These are phyloP conservation scores for Ascobolus immersus DNA, from an alignment of 495 filamentous ascomycete genomes.

Conservation along the genomic window DNA sequence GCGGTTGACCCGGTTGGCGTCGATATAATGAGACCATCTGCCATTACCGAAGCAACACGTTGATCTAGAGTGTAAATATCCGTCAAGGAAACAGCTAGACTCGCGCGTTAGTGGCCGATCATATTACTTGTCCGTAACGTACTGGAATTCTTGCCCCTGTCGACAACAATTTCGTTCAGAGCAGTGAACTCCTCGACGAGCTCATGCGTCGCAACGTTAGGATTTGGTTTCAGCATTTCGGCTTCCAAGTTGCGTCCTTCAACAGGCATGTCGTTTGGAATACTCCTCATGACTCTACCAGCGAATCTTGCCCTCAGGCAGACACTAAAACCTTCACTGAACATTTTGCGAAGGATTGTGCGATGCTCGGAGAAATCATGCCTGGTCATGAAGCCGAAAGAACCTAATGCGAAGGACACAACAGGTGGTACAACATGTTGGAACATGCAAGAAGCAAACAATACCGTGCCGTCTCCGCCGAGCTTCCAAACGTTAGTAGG, in stretches of 20 bases:
- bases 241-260: slow-evolving; percentile 4
- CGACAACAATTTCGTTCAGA: slow-evolving; percentile 90
- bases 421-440: slow-evolving; percentile 79
- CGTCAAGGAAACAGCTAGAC: slow-evolving; percentile 12
- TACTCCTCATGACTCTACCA: slow-evolving; percentile 63
- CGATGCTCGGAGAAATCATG: slow-evolving; percentile 73
- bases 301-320: slow-evolving; percentile 95
- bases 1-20: slow-evolving; percentile 87
- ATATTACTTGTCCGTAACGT: slow-evolving; percentile 25
- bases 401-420: slow-evolving; percentile 67
- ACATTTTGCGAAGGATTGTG: slow-evolving; percentile 51
- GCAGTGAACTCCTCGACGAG: slow-evolving; percentile 63
- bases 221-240: slow-evolving; percentile 10
- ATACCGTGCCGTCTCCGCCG: slow-evolving; percentile 75
- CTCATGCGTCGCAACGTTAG: slow-evolving; percentile 9
- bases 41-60: slow-evolving; percentile 76
- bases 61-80: slow-evolving; percentile 87
- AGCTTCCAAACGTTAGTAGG: slow-evolving; percentile 18
- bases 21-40: slow-evolving; percentile 87
- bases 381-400: slow-evolving; percentile 74
- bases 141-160: slow-evolving; percentile 79
- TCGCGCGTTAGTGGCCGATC: not conserved
- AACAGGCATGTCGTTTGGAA: slow-evolving; percentile 18
- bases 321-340: slow-evolving; percentile 88
- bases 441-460: slow-evolving; percentile 85